Evolutionary conservation across 2,329 filamentous ascomycete species (phyloP).

Genomic region (Tolypocladium nubicola): DNA sequence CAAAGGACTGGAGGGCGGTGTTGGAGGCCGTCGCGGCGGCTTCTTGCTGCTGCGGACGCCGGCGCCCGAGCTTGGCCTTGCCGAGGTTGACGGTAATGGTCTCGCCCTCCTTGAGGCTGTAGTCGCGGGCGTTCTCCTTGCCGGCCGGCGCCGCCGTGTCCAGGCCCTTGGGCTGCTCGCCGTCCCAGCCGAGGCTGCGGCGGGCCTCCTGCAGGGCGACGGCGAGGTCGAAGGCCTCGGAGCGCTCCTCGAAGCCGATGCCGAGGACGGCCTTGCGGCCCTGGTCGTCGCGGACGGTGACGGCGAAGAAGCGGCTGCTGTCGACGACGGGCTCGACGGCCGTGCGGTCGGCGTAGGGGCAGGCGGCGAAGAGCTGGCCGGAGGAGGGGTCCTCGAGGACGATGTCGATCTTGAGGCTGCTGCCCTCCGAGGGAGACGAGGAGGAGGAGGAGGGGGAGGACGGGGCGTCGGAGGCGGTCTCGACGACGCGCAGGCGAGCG

Average conservation of each 20-base stretch:
- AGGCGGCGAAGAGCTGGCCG: constrained; percentile 73
- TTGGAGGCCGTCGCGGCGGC: neutral
- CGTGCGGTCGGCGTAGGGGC: constrained; percentile 57
- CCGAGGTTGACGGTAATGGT: constrained; percentile 75
- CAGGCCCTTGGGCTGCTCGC: constrained; percentile 9
- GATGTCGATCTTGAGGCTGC: constrained; percentile 59
- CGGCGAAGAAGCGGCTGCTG: constrained; percentile 73
- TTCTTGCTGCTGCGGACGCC: constrained; percentile 25
- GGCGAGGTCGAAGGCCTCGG: constrained; percentile 77
- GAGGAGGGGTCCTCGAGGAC: constrained; percentile 66
- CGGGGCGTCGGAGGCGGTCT: constrained; percentile 48
- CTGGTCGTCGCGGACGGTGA: constrained; percentile 66
- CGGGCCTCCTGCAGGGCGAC: constrained; percentile 71
- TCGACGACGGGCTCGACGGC: constrained; percentile 71
- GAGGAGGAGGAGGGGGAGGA: constrained; percentile 9
- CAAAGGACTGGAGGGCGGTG: constrained; percentile 46
- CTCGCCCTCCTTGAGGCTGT: constrained; percentile 80
- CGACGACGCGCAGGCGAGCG: constrained; percentile 66
- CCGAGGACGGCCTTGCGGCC: constrained; percentile 71
- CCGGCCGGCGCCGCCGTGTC: constrained; percentile 19
- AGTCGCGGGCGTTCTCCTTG: constrained; percentile 46
- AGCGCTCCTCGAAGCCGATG: constrained; percentile 78
- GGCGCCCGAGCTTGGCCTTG: constrained; percentile 38
- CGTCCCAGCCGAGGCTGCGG: constrained; percentile 55
- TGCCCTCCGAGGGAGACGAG: neutral